Evolutionary conservation across 495 filamentous ascomycete genomes (phyloP), one percentile per base, ranked within the genome.

Genomic region (Beverwykella pulmonaria): DNA sequence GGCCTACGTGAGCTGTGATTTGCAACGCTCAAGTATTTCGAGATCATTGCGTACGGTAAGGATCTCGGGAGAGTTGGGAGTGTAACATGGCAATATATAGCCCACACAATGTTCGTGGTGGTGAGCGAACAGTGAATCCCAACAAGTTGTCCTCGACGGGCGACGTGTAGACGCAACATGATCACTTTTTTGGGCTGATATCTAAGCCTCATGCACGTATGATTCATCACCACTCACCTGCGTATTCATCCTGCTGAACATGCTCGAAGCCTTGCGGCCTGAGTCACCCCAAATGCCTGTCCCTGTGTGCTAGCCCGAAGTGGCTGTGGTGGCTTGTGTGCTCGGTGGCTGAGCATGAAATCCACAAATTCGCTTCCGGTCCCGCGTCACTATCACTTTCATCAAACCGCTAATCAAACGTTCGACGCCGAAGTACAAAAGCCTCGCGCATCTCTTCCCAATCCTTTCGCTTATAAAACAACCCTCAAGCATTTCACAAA

Each of bases 1-100:
- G 84, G 86, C 9, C 76, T 90, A 70, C 77, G 76, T 52, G 87
- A 88, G 64, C 69, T 84, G n/a, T 78, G 70, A 75, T 54, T 59
- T 41, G 34, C 20, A 32, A 58, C 32, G 2, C 25, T 4, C 12
- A 39, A 53, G 34, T 17, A 25, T 17, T 2, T 29, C 8, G 57
- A 30, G 41, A 49, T 19, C 5, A 5, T n/a, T n/a, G n/a, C n/a
- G n/a, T n/a, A n/a, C n/a, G n/a, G n/a, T n/a, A n/a, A n/a, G n/a
- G n/a, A n/a, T n/a, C n/a, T n/a, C n/a, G n/a, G n/a, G 39, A 14
- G 39, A n/a, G 2, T 12, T 44, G 39, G 17, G 39, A 2, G 17
- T 3, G 17, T 7, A 44, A 3, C 6, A 7, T 9, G 17, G 39
- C 17, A 14, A 44, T 44, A 14, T n/a, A 44, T 44, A n/a, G 39